These are phyloP conservation scores for Lasiodiplodia hormozganensis DNA, from an alignment of 2,329 filamentous ascomycete species.

Conservation along the genomic window DNA sequence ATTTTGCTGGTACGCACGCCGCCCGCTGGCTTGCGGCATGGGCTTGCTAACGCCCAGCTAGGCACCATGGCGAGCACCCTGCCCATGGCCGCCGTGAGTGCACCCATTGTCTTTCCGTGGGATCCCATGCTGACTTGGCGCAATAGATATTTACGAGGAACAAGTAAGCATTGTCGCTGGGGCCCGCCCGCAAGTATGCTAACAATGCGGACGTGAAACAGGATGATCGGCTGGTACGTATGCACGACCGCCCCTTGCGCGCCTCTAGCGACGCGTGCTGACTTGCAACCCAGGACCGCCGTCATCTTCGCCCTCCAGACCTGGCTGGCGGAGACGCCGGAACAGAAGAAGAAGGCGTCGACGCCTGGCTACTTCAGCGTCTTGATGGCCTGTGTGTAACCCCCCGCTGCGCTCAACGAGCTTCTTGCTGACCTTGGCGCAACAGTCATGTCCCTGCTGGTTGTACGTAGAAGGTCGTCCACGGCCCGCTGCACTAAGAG, in stretches of 20 bases:
- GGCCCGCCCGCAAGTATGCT: conserved; percentile 11
- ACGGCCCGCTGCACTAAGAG: neutral
- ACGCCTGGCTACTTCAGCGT: conserved; percentile 79
- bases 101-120: conserved; percentile 1
- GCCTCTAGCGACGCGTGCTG: conserved; percentile 17
- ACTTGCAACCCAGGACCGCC: conserved; percentile 63
- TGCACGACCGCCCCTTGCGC: conserved; percentile 13
- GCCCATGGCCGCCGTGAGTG: conserved; percentile 86
- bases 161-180: conserved; percentile 61
- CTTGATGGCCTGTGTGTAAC: conserved; percentile 74
- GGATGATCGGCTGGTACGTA: conserved; percentile 68
- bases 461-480: conserved; percentile 45
- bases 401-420: conserved; percentile 6
- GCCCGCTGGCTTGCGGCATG: neutral
- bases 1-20: conserved; percentile 69
- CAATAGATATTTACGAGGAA: conserved; percentile 85
- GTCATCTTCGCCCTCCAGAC: conserved; percentile 77
- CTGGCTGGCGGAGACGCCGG: conserved; percentile 78
- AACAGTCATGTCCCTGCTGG: conserved; percentile 53
- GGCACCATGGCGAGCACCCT: conserved; percentile 76
- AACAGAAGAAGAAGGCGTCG: conserved; percentile 66
- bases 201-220: conserved; percentile 41
- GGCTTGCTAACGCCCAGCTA: conserved; percentile 36
- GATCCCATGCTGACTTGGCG: conserved; percentile 36
- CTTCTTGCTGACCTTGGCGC: conserved; percentile 31